These are phyloP conservation scores for Trametes cingulata DNA, from an alignment of 768 basidiomycete species.

Conservation along the genomic window DNA sequence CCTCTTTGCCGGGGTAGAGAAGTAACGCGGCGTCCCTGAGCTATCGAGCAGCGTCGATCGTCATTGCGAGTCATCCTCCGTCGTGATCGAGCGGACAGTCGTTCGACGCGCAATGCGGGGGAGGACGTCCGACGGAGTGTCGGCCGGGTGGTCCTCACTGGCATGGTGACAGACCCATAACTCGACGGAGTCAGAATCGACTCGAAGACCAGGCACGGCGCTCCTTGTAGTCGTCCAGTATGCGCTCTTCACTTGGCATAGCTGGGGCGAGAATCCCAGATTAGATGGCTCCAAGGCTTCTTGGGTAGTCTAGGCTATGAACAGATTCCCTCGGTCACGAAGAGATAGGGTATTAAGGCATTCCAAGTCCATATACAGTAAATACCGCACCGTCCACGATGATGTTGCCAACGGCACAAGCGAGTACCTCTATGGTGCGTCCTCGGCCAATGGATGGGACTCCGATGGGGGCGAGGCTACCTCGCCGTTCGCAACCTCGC, in stretches of 20 bases:
- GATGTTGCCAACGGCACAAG: neutral
- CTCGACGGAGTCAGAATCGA: too few species aligned
- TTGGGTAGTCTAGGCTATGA: neutral
- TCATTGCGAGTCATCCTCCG: neutral
- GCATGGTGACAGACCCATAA: too few species aligned
- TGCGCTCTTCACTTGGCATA: too few species aligned
- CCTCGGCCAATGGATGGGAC: neutral
- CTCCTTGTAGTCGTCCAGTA: neutral
- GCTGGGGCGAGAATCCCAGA: too few species aligned
- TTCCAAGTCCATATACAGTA: constrained; percentile 13
- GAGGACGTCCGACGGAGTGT: too few species aligned
- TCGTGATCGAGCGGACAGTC: too few species aligned
- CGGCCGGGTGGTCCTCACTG: too few species aligned
- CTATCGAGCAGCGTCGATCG: neutral
- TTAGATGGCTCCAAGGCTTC: too few species aligned
- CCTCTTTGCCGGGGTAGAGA: neutral
- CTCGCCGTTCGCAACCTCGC: neutral
- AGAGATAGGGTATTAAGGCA: constrained; percentile 11
- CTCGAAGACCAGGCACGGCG: too few species aligned
- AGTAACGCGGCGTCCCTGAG: neutral
- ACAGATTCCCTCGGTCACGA: neutral
- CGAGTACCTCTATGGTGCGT: neutral
- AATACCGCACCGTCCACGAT: constrained; percentile 8
- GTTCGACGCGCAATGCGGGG: too few species aligned
- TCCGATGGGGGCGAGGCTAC: neutral